Conservation (phyloP, 805 yeast species). For the Myxozyma udenii region DNA sequence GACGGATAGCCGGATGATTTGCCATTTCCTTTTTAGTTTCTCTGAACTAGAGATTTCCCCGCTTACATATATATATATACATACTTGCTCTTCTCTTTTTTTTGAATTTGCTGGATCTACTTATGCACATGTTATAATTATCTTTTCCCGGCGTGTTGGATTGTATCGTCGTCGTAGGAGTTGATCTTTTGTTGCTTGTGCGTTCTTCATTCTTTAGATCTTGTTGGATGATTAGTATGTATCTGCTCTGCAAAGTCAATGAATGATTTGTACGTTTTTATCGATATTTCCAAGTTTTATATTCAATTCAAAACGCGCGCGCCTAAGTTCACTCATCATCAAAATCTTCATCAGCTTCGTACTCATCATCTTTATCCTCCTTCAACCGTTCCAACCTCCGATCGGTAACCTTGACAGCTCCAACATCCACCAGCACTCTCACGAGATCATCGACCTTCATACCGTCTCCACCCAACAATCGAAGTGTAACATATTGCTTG, state of each 20-base stretch:
- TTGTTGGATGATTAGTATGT: not conserved
- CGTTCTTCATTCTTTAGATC: not conserved
- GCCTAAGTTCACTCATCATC: constrained; percentile 7
- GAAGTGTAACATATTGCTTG: constrained; percentile 76
- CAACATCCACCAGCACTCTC: constrained; percentile 60
- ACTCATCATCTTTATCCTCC: not conserved
- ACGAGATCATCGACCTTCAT: constrained; percentile 71
- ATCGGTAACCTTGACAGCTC: constrained; percentile 66
- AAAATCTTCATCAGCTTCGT: constrained; percentile 18
- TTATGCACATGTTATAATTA: no score
- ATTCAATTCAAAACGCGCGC: not conserved
- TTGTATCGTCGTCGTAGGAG: no score
- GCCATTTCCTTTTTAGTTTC: no score
- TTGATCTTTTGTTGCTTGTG: no score
- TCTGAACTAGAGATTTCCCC: no score
- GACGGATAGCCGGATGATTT: no score
- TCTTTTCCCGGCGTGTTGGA: no score
- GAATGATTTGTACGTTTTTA: not conserved
- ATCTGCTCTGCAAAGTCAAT: not conserved
- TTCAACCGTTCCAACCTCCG: constrained; percentile 47
- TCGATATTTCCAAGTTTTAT: no score
- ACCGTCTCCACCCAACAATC: constrained; percentile 79
- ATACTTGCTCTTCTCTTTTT: no score
- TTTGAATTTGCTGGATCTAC: no score
- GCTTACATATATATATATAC: no score